A percentile compares a stretch with the other conserved stretches of the same genome.
phyloP scores from a whole-genome alignment of 2,329 filamentous ascomycete genomes.

The Trichophaea hybrida region DNA sequence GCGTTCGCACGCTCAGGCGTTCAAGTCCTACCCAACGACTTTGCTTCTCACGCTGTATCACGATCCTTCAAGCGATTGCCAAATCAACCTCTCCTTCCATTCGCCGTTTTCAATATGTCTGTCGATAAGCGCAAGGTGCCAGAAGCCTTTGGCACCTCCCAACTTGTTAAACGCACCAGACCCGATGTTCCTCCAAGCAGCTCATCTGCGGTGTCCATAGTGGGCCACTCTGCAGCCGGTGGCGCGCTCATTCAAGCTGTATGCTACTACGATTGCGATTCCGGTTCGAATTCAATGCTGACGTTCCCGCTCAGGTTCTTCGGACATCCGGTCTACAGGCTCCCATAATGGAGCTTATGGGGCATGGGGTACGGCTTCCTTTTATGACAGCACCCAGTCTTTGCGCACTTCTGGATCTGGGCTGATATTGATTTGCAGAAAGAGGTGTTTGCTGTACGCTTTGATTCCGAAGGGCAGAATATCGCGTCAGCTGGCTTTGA shows the following conservation, averaged over 20 bases:
- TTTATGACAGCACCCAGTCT: neutral
- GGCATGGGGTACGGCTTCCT: constrained; percentile 20
- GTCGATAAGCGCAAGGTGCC: constrained; percentile 85
- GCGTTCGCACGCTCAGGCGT: neutral
- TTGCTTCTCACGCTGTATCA: neutral
- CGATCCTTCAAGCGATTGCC: neutral
- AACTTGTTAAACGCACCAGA: constrained; percentile 78
- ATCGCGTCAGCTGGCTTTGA: constrained; percentile 96
- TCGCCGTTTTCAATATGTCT: constrained; percentile 47
- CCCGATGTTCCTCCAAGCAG: constrained; percentile 42
- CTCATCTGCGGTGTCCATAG: constrained; percentile 45
- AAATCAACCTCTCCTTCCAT: neutral
- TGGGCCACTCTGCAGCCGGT: constrained; percentile 37
- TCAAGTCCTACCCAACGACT: neutral
- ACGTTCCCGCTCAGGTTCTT: constrained; percentile 37
- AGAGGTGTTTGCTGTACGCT: constrained; percentile 81
- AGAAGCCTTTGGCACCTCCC: constrained; percentile 58
- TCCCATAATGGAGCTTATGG: constrained; percentile 84
- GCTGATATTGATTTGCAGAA: constrained; percentile 35
- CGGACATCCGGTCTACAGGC: constrained; percentile 73
- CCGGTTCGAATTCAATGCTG: no score
- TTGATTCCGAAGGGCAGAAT: constrained; percentile 72
- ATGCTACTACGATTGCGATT: constrained; percentile 31
- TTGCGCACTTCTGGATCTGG: neutral
- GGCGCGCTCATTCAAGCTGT: constrained; percentile 53